Evolutionary conservation across 2,329 filamentous ascomycete genomes (phyloP), one percentile per base, ranked within the genome.

Genomic region (Phialemoniopsis sp.): DNA sequence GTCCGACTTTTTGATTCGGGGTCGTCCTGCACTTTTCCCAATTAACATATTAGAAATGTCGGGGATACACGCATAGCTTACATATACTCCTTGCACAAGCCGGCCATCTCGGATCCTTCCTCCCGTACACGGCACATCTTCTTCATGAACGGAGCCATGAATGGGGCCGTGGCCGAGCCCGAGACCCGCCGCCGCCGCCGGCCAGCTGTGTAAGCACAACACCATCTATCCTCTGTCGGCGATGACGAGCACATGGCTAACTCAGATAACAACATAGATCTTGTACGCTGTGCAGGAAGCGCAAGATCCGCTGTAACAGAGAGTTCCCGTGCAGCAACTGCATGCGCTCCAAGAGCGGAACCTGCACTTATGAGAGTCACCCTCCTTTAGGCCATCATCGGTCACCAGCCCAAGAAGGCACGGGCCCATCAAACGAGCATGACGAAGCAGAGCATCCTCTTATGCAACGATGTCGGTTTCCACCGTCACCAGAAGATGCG

Each of bases 281-380:
- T 2, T 70, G 67, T 40, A 52, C 57, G 8, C 54, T 64, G 7
- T 70, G 67, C 41, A 54, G 67, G 8, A 57, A 53, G n/a, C 63
- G 67, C 36, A 71, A 71, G 44, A 59, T 69, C n/a, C 56, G 60
- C n/a, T 71, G 67, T 39, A 59, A 70, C 39, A 55, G 63, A 26
- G 55, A 62, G 17, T 46, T 46, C 4, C 67, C 67, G 0, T 71
- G 67, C 42, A 56, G 52, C 41, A 68, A 68, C 42, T 70, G 67
- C 37, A 41, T 61, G 5, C 57, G 59, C 6, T 62, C 65, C 5
- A 41, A 52, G 9, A 26, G 39, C 40, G 2, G 36, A 48, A 33
- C 21, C 10, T 62, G 58, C 19, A 28, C 40, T 0, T 59, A 58
- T 14, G 44, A 52, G 8, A 37, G 44, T 10, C 10, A 26, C 21